Percentiles rank a stretch among this genome's conserved stretches.
Evolutionary conservation across 345 rosid species (phyloP).

Genomic region (Schrenkiella parvula): DNA sequence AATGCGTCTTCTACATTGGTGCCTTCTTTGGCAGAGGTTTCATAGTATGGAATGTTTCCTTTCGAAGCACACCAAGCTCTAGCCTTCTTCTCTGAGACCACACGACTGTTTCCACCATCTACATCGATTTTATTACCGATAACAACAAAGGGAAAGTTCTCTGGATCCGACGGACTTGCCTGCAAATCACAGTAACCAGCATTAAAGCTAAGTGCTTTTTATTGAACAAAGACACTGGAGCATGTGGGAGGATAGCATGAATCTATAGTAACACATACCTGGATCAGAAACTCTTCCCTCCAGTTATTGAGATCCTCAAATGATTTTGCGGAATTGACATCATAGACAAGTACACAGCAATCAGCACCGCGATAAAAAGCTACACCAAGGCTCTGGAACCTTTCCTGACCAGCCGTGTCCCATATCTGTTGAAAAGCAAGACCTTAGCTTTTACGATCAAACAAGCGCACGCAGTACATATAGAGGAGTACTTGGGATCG

Average conservation of each 20-base stretch:
- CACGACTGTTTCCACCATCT: slow-evolving; percentile 85
- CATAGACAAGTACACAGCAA: slow-evolving; percentile 90
- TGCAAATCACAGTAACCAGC: slow-evolving; percentile 24
- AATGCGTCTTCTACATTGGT: slow-evolving; percentile 89
- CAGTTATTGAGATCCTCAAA: slow-evolving; percentile 89
- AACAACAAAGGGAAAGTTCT: slow-evolving; percentile 85
- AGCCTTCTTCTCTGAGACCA: slow-evolving; percentile 91
- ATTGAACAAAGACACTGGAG: neutral
- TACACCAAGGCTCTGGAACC: slow-evolving; percentile 90
- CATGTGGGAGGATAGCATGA: neutral
- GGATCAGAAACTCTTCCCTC: slow-evolving; percentile 89
- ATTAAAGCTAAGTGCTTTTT: neutral
- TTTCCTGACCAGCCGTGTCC: slow-evolving; percentile 95
- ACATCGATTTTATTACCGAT: slow-evolving; percentile 84
- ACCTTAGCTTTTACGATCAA: neutral
- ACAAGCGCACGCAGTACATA: neutral
- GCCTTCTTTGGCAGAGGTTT: slow-evolving; percentile 95
- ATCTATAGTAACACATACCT: slow-evolving; percentile 38
- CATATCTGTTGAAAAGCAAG: slow-evolving; percentile 48
- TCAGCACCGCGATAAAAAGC: slow-evolving; percentile 94
- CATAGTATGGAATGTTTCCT: slow-evolving; percentile 89
- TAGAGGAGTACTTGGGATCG: too few species aligned
- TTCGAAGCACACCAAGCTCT: slow-evolving; percentile 93
- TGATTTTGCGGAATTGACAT: slow-evolving; percentile 79
- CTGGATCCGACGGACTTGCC: slow-evolving; percentile 90